Evolutionary conservation across 1,284 basidiomycete species (phyloP), one percentile per base, ranked within the genome.

Genomic region (Porodaedalea pini): DNA sequence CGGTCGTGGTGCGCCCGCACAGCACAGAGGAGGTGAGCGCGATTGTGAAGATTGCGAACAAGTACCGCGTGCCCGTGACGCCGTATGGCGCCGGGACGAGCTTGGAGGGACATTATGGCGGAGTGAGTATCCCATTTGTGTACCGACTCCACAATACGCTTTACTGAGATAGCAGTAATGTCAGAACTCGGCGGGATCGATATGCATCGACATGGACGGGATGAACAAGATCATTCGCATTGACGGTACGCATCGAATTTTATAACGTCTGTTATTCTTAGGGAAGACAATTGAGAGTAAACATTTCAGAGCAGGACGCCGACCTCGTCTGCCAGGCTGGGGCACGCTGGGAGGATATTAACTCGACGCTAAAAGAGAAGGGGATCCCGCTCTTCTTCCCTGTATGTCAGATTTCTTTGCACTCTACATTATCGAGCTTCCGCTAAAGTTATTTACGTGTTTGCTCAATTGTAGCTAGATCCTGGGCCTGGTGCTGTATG

Each of bases 341-440:
- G 4, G 80, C 88, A 31, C 80, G 84, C 36, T 98, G 94, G 92
- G 92, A 95, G 68, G 89, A 90, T 55, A 82, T 98, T 57, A 98
- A 98, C 66, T 75, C 76, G 19, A 75, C 81, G 7, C 77, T 97
- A 19, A 83, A 81, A 61, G 81, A 85, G 23, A 78, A 84, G 65
- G 86, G 78, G 1, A 83, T 86, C 54, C 80, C 84, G 0, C 68
- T 88, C 6, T 88, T 88, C 69, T 88, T 88, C 64, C 86, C 86
- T 11, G 86, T 86, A 66, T 65, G 78, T 64, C 32, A 43, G 8
- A 36, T 32, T 41, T 37, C 47, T 25, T 31, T 25, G 27, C n/a
- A 17, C 31, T 34, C 19, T 4, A 51, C 31, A 3, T 2, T 31
- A 29, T 36, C 10, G 40, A 45, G 51, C 15, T n/a, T 29, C 36